Evolutionary conservation across 345 rosid species (phyloP).

Genomic region (Eucalyptus brandiana): DNA sequence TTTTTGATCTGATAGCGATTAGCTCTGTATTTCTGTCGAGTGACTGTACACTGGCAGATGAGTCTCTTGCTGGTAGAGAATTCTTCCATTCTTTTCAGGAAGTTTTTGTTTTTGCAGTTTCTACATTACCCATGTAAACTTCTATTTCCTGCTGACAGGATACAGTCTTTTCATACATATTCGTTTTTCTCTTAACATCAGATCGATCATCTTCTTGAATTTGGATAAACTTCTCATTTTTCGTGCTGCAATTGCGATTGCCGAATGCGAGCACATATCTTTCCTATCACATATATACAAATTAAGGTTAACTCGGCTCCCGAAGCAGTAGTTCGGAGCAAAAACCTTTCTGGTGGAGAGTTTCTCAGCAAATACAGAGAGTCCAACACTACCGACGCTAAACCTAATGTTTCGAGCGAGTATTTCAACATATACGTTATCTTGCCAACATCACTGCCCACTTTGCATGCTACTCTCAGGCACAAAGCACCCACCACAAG

Average conservation of each 20-base stretch:
- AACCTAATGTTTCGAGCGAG: slow-evolving; percentile 25
- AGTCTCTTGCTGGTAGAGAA: neutral
- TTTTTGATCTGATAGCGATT: neutral
- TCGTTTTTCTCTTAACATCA: neutral
- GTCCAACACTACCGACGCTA: slow-evolving; percentile 35
- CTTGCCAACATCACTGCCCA: slow-evolving; percentile 5
- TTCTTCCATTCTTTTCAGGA: neutral
- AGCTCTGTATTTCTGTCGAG: neutral
- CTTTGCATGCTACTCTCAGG: slow-evolving; percentile 30
- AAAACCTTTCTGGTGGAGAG: slow-evolving; percentile 27
- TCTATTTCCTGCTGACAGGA: neutral
- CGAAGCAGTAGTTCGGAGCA: slow-evolving; percentile 14
- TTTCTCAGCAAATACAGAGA: slow-evolving; percentile 24
- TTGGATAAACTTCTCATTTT: neutral
- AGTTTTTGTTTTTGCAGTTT: neutral
- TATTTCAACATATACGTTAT: neutral
- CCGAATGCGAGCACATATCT: neutral
- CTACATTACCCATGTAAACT: neutral
- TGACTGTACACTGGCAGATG: neutral
- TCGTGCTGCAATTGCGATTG: neutral
- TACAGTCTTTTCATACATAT: neutral
- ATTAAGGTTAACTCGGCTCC: slow-evolving; percentile 41
- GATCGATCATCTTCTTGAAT: neutral
- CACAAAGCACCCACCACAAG: slow-evolving; percentile 36
- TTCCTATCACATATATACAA: slow-evolving; percentile 28